Evolutionary conservation across 2,329 filamentous ascomycete species (phyloP), one percentile per base, ranked within the genome.

Genomic region (Aspergillus sp.): DNA sequence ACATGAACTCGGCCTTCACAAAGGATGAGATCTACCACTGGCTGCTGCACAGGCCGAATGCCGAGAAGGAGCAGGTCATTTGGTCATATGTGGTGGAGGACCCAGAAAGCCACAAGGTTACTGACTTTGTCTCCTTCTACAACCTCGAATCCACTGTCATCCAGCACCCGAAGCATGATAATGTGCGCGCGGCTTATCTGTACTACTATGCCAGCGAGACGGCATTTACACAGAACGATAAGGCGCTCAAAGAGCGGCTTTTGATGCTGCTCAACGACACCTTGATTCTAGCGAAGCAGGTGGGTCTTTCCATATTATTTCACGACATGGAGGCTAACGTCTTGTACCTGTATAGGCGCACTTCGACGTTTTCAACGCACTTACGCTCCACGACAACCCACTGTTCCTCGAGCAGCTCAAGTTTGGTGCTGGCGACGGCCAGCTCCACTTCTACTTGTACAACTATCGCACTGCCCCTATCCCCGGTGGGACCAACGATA

Each of bases 81-180:
- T 98, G 86, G 84, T 79, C 80, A 2, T 96, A 93, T 45, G 89
- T 98, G 7, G 85, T 93, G 10, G 89, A 88, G 55, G 73, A 81
- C 33, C 61, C 71, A 0, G 48, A 75, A 29, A 77, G 80, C 31
- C 74, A 82, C 41, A 86, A 86, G 49, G 84, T 98, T 52, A 95
- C 86, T 24, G 91, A 98, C 62, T 95, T 94, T 65, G 82, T 95
- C 65, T 95, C 86, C 24, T 98, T 96, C 66, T 98, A 96, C 69
- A 80, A 78, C 53, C 80, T 98, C 20, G 86, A 94, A 57, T 94
- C 86, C 11, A 91, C 86, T 1, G 82, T 95, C 37, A 93, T 98
- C 50, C 79, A 81, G 46, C 78, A 86, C 53, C 67, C 75, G 28
- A 83, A 83, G 57, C 81, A 93, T 64, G 73, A 77, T 38, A 75